phyloP scores from a whole-genome alignment of 176 grass and related monocot species.

The Phyllostachys edulis region DNA sequence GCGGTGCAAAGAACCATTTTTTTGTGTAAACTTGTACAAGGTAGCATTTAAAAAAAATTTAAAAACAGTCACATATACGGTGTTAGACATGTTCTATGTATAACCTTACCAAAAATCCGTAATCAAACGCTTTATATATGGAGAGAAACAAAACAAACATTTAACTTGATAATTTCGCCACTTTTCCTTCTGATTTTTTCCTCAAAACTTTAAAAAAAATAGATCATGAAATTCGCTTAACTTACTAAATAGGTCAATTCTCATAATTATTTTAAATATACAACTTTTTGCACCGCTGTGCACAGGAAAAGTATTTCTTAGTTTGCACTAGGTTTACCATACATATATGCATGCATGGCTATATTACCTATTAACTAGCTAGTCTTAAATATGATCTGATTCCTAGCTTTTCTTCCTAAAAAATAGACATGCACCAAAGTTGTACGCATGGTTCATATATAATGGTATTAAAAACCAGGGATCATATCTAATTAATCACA shows the following conservation, averaged over 20 bases:
- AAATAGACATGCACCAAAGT: background rate
- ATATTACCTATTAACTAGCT: background rate
- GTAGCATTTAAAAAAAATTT: background rate
- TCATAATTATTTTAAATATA: background rate
- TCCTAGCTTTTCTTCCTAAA: background rate
- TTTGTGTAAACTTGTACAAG: background rate
- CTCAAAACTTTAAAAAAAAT: background rate
- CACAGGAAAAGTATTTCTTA: background rate
- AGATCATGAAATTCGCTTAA: background rate
- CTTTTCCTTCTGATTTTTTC: background rate
- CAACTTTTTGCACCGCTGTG: background rate
- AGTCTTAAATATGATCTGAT: background rate
- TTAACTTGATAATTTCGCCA: background rate
- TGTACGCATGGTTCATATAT: background rate
- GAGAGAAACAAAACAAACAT: background rate
- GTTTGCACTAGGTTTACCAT: background rate
- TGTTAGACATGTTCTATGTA: background rate
- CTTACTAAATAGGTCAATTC: background rate
- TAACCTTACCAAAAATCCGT: background rate
- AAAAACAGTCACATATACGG: background rate
- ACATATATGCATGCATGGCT: background rate
- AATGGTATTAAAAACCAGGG: background rate
- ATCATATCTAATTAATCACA: too few relatives aligned
- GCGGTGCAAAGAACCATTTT: background rate
- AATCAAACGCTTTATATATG: background rate